Percentiles rank a stretch among this genome's conserved stretches.
Evolutionary conservation across 2,329 filamentous ascomycete genomes (phyloP).

Genomic region (Hypoxylon sp.): DNA sequence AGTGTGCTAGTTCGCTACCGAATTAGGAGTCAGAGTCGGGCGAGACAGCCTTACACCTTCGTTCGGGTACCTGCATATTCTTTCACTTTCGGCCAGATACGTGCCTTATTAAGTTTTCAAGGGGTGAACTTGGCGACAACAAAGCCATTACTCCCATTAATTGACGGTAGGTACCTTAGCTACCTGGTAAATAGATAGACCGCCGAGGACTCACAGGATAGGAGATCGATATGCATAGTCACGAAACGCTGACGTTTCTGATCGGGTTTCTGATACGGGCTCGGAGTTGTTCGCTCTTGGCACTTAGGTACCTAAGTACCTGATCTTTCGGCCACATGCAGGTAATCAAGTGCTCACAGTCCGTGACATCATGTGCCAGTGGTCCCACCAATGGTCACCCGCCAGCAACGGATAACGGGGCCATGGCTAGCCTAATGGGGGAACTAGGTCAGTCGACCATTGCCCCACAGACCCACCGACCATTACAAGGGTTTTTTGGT

Average conservation of each 20-base stretch:
- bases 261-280: slow-evolving; percentile 10
- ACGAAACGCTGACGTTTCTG: slow-evolving; percentile 11
- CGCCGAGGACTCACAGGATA: background rate
- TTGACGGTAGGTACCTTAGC: too few species aligned
- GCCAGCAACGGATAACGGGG: slow-evolving; percentile 27
- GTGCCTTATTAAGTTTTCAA: too few species aligned
- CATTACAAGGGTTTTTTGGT: too few species aligned
- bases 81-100: slow-evolving; percentile 20
- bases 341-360: slow-evolving; percentile 35
- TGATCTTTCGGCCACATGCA: slow-evolving; percentile 29
- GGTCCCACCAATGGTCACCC: slow-evolving; percentile 39
- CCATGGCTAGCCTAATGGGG: slow-evolving; percentile 21
- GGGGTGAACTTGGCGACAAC: background rate
- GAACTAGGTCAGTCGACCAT: too few species aligned
- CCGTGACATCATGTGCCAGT: slow-evolving; percentile 41
- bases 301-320: slow-evolving; percentile 25
- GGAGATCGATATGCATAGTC: background rate
- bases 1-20: slow-evolving; percentile 13
- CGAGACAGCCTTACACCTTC: slow-evolving; percentile 16
- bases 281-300: slow-evolving; percentile 27
- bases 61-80: slow-evolving; percentile 40
- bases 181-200: too few species aligned
- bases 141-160: background rate
- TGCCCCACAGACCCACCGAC: too few species aligned
- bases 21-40: background rate